These are phyloP conservation scores for Strobilomyces dryophilus DNA, from an alignment of 768 basidiomycete genomes.

Conservation along the genomic window DNA sequence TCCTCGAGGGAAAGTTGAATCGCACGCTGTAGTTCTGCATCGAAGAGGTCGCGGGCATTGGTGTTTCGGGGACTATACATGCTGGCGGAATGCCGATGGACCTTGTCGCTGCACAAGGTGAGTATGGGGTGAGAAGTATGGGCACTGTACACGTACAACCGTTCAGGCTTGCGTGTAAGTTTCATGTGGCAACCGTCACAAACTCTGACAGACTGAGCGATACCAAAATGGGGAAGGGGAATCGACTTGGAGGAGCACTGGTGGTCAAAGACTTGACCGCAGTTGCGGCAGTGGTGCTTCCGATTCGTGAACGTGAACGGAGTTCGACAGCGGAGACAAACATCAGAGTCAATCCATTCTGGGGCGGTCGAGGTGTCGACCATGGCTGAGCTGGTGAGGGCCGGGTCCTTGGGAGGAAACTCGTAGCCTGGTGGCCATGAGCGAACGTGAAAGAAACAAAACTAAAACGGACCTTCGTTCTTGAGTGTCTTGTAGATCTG, in stretches of 20 bases:
- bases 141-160: slow-evolving; percentile 37
- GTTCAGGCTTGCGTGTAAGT: slow-evolving; percentile 60
- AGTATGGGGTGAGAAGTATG: neutral
- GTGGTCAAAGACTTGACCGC: slow-evolving; percentile 95
- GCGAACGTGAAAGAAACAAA: neutral
- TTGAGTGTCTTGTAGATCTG: slow-evolving; percentile 77
- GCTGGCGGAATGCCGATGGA: slow-evolving; percentile 53
- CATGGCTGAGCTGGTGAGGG: slow-evolving; percentile 73
- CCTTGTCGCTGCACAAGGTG: slow-evolving; percentile 35
- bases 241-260: slow-evolving; percentile 83
- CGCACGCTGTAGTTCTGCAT: slow-evolving; percentile 89
- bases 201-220: slow-evolving; percentile 87
- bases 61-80: slow-evolving; percentile 52
- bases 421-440: slow-evolving; percentile 52
- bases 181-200: slow-evolving; percentile 90
- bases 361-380: slow-evolving; percentile 90
- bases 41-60: slow-evolving; percentile 58
- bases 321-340: slow-evolving; percentile 89
- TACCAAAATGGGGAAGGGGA: slow-evolving; percentile 89
- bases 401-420: slow-evolving; percentile 78
- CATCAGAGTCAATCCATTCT: slow-evolving; percentile 95
- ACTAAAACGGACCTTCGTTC: slow-evolving; percentile 50
- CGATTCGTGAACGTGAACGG: slow-evolving; percentile 93
- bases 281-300: slow-evolving; percentile 98
- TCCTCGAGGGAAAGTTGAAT: slow-evolving; percentile 90